These are phyloP conservation scores for Pelargonium cotyledonis DNA, from an alignment of 441 rosid genomes.

Conservation along the genomic window DNA sequence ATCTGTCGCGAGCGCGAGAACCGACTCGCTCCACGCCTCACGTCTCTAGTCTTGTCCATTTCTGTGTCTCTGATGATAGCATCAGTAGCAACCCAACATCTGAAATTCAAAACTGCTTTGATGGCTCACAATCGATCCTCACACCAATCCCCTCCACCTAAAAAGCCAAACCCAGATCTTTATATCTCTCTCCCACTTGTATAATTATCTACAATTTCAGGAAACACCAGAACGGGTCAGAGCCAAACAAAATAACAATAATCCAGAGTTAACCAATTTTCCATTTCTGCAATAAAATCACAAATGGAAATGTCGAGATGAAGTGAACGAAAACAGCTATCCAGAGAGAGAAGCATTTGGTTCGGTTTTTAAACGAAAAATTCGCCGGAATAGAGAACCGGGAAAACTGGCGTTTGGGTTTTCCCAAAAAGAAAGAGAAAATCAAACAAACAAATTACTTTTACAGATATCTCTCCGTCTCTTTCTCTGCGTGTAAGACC, in stretches of 20 bases:
- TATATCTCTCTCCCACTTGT: slow-evolving; percentile 14
- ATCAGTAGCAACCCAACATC: slow-evolving; percentile 14
- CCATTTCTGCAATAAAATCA: slow-evolving; percentile 8
- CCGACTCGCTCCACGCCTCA: slow-evolving; percentile 53
- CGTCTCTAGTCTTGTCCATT: slow-evolving; percentile 55
- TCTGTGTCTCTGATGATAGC: slow-evolving; percentile 27
- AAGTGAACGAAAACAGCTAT: background rate
- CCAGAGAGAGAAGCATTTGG: background rate
- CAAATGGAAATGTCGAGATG: background rate
- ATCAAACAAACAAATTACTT: slow-evolving; percentile 9
- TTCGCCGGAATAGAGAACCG: slow-evolving; percentile 16
- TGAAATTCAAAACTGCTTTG: slow-evolving; percentile 20
- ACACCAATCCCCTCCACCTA: slow-evolving; percentile 14
- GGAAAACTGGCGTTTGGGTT: slow-evolving; percentile 26
- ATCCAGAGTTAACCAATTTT: slow-evolving; percentile 7
- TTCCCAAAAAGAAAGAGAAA: slow-evolving; percentile 20
- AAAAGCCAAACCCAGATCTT: slow-evolving; percentile 31
- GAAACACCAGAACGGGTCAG: background rate
- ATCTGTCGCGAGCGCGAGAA: slow-evolving; percentile 31
- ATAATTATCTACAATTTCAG: slow-evolving; percentile 12
- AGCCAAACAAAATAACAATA: slow-evolving; percentile 2
- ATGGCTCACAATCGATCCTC: slow-evolving; percentile 20
- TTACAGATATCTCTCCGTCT: slow-evolving; percentile 25
- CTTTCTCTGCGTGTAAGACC: slow-evolving; percentile 14
- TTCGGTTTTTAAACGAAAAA: slow-evolving; percentile 17